Conservation (phyloP, 208 protist genomes). For the Ichthyophonus hoferi region DNA sequence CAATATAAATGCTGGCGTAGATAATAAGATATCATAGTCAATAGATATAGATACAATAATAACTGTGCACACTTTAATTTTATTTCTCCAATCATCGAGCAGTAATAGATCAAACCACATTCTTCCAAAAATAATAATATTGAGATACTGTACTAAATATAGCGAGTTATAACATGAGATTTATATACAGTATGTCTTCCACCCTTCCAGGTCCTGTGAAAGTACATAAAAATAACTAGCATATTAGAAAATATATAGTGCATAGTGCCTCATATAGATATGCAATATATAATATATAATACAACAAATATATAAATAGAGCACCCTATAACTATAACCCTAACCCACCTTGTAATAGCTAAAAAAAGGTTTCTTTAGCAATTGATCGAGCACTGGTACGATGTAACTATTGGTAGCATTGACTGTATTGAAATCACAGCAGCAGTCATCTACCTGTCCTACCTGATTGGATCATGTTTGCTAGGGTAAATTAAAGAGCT, state of each 20-base stretch:
- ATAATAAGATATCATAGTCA: background rate
- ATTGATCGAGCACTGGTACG: background rate
- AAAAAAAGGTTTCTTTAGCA: background rate
- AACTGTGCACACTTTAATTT: background rate
- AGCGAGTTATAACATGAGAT: too few species aligned
- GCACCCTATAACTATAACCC: too few species aligned
- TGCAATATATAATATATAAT: too few species aligned
- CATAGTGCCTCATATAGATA: too few species aligned
- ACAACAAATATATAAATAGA: too few species aligned
- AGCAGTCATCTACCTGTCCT: constrained; percentile 27
- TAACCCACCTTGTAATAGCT: constrained; percentile 11
- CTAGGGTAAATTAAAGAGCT: too few species aligned
- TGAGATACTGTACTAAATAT: too few species aligned
- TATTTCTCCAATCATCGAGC: background rate
- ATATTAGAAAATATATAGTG: background rate
- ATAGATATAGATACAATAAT: background rate
- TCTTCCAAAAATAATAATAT: too few species aligned
- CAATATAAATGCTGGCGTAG: background rate
- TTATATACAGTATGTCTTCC: too few species aligned
- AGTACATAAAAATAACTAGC: background rate
- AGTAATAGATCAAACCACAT: background rate
- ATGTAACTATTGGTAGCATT: background rate
- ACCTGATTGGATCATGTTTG: too few species aligned
- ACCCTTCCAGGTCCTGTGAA: too few species aligned
- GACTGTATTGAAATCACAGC: constrained; percentile 1